phyloP scores from a whole-genome alignment of 176 grass and related monocot genomes.

The Thinopyrum elongatum region DNA sequence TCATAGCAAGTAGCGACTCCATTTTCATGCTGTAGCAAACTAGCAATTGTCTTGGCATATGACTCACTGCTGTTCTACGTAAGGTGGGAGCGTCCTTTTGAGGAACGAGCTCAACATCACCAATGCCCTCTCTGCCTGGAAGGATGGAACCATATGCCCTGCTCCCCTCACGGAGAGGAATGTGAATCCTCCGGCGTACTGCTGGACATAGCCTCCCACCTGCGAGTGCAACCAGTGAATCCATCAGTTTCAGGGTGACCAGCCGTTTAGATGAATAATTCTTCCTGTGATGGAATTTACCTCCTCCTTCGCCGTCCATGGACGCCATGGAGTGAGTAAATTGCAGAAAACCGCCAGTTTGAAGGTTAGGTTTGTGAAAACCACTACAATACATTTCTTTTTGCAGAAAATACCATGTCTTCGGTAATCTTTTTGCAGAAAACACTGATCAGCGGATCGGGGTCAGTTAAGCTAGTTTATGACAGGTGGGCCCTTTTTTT shows the following conservation, averaged over 20 bases:
- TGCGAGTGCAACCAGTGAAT: not conserved
- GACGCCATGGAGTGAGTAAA: constrained; percentile 48
- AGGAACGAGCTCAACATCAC: constrained; percentile 38
- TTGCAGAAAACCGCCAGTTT: too few species aligned
- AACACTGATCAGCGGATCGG: too few species aligned
- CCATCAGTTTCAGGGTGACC: not conserved
- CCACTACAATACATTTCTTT: too few species aligned
- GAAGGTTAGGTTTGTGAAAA: too few species aligned
- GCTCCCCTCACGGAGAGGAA: constrained; percentile 46
- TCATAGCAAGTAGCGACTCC: not conserved
- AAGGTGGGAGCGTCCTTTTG: constrained; percentile 28
- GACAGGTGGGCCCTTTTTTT: too few species aligned
- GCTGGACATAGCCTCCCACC: constrained; percentile 40
- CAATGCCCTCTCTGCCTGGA: constrained; percentile 39
- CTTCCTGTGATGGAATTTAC: not conserved
- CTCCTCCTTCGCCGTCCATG: constrained; percentile 39
- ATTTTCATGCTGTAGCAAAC: not conserved
- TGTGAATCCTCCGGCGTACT: constrained; percentile 38
- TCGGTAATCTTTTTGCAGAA: too few species aligned
- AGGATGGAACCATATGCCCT: constrained; percentile 43
- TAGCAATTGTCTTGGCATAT: not conserved
- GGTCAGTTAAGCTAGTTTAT: too few species aligned
- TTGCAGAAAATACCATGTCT: too few species aligned
- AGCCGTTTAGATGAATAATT: not conserved
- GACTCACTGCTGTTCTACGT: not conserved